phyloP scores from a whole-genome alignment of 2,329 filamentous ascomycete species.

The Cordyceps sp. region DNA sequence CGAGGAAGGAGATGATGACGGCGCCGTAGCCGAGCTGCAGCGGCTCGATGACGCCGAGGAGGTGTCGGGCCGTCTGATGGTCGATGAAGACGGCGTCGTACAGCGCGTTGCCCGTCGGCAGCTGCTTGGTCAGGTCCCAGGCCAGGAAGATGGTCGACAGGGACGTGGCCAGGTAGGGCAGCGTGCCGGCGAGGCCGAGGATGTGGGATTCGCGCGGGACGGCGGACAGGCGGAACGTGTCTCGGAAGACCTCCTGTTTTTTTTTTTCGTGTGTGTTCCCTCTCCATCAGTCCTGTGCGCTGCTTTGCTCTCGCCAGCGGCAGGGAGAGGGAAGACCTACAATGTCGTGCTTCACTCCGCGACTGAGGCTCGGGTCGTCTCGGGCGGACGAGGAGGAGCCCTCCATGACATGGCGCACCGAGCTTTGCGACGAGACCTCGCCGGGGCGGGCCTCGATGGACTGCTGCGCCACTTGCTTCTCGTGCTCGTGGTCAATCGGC shows the following conservation, averaged over 20 bases:
- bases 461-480: conserved; percentile 34
- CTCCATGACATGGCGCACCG: conserved; percentile 32
- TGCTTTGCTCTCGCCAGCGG: too few species aligned
- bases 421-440: conserved; percentile 41
- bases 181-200: conserved; percentile 59
- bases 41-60: conserved; percentile 65
- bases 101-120: conserved; percentile 41
- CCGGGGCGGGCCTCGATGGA: conserved; percentile 44
- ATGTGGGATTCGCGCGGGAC: conserved; percentile 53
- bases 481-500: conserved; percentile 35
- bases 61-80: conserved; percentile 52
- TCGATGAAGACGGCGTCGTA: conserved; percentile 38
- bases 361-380: conserved; percentile 11
- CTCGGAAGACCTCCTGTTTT: conserved; percentile 43
- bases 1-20: conserved; percentile 84
- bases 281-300: too few species aligned
- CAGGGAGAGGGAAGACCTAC: too few species aligned
- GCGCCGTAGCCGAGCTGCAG: conserved; percentile 85
- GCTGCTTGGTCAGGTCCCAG: conserved; percentile 61
- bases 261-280: not conserved
- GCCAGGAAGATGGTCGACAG: conserved; percentile 66
- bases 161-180: conserved; percentile 78
- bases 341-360: conserved; percentile 30
- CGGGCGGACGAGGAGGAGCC: conserved; percentile 7
- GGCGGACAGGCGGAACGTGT: conserved; percentile 46